phyloP scores from a whole-genome alignment of 331 rosid species.

The Spiraea crenata region DNA sequence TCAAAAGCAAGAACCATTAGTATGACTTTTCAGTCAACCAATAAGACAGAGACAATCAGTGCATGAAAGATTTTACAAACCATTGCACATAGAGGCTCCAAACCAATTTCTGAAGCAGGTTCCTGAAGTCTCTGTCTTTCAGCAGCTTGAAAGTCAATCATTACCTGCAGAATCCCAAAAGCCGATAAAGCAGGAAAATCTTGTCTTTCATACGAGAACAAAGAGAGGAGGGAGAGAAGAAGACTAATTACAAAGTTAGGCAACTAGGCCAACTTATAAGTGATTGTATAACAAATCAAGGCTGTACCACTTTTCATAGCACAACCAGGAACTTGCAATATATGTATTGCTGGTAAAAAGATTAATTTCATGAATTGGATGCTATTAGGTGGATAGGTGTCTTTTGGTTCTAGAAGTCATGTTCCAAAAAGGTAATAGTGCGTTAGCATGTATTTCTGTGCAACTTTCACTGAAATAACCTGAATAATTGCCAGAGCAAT shows the following conservation, averaged over 20 bases:
- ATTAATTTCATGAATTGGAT: background rate
- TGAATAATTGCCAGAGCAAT: slow-evolving; percentile 92
- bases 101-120: slow-evolving; percentile 94
- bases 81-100: slow-evolving; percentile 93
- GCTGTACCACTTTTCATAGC: background rate
- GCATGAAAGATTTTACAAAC: slow-evolving; percentile 41
- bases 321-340: background rate
- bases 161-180: slow-evolving; percentile 52
- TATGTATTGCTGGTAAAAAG: background rate
- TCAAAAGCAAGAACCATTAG: slow-evolving; percentile 6
- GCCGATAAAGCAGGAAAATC: background rate
- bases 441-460: background rate
- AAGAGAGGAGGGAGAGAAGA: background rate
- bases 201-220: background rate
- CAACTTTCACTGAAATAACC: slow-evolving; percentile 39
- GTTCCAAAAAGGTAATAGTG: background rate
- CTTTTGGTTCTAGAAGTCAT: background rate
- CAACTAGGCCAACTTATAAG: too few relatives aligned
- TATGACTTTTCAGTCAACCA: slow-evolving; percentile 12
- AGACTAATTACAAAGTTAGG: too few relatives aligned
- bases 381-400: background rate
- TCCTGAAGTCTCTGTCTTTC: slow-evolving; percentile 86
- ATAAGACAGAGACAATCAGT: slow-evolving; percentile 14
- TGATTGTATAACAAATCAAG: background rate
- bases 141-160: slow-evolving; percentile 98